Evolutionary conservation across 495 filamentous ascomycete genomes (phyloP), one percentile per base, ranked within the genome.

Genomic region (Penicillium riverlandense): DNA sequence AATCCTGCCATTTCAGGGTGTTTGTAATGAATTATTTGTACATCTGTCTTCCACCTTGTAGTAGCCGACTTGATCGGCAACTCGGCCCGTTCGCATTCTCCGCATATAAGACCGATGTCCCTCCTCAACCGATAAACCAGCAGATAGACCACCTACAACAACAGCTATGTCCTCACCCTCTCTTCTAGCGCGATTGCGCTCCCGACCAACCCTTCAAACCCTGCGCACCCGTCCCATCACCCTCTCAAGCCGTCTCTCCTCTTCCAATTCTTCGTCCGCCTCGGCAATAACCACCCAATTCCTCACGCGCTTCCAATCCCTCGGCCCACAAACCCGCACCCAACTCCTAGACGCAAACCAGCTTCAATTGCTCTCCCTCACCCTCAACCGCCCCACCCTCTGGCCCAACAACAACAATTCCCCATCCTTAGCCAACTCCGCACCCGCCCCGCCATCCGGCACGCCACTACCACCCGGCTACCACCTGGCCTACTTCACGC

Each of bases 401-500:
- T 62, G 63, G 45, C 45, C 56, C 3, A 38, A 22, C 22, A 22
- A 22, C 22, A 22, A 3, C 22, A 22, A 35, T 30, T 45, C 62
- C 4, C 49, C 62, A 0, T 44, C 65, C 8, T 57, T 73, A 1
- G 53, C 67, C 32, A 47, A 58, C 37, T 44, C 53, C n/a, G 43
- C 61, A 7, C 43, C 61, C 2, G 14, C 48, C 5, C 44, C 51
- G 7, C 35, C 59, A 0, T 30, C 48, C 8, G 66, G 67, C 28
- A 75, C 75, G 4, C 60, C 65, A 0, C 45, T 88, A 1, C 83
- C 81, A 0, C 71, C 76, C 2, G 85, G 82, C 8, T 81, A 88
- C 58, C 85, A 91, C 50, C 67, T 88, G 8, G 73, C 80, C 16
- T 85, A 90, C 62, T 89, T 86, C 64, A 81, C 84, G 1, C 74